Evolutionary conservation across 805 yeast genomes (phyloP), one percentile per base, ranked within the genome.

Genomic region (Komagataella mondaviorum): DNA sequence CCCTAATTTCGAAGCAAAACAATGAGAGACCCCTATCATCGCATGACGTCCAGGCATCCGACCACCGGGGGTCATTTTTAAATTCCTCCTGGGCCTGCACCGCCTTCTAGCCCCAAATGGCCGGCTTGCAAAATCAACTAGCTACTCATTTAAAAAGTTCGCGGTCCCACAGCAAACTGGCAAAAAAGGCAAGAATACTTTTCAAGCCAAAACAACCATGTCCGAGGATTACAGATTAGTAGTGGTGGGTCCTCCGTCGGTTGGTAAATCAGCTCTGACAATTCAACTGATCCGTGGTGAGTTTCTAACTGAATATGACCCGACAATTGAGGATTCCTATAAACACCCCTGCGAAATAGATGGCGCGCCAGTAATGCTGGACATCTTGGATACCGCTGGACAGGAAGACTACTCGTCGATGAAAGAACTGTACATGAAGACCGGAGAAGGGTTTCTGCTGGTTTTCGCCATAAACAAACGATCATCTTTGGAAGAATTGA

Each of bases 181-280:
- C 39, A 30, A 30, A 30, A 30, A 30, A 30, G 39, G 39, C 39
- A 30, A 30, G 39, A 30, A 44, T 17, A 44, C 46, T 44, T 44
- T 44, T 44, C 23, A 17, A 20, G 46, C 20, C 46, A 17, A 10
- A 44, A 17, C 46, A 44, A 44, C 46, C 20, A 44, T 44, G 48
- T 57, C 66, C 16, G 60, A 85, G 66, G 96, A 90, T 67, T 91
- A 83, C 66, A 89, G 95, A 64, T 70, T 93, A 54, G 99, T 93
- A 4, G 97, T 91, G 47, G 96, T 91, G 52, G 99, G 98, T 52
- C 97, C 97, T 45, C 98, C 98, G 63, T 97, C 96, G 69, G 99
- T 93, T 52, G 99, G 99, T 70, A 93, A 93, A 67, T 85, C 95
- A 22, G 98, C 99, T 5, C 72, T 93, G 56, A 93, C 99, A 23